phyloP scores from a whole-genome alignment of 108 stramenopile genomes.

The Fragilaria radians region DNA sequence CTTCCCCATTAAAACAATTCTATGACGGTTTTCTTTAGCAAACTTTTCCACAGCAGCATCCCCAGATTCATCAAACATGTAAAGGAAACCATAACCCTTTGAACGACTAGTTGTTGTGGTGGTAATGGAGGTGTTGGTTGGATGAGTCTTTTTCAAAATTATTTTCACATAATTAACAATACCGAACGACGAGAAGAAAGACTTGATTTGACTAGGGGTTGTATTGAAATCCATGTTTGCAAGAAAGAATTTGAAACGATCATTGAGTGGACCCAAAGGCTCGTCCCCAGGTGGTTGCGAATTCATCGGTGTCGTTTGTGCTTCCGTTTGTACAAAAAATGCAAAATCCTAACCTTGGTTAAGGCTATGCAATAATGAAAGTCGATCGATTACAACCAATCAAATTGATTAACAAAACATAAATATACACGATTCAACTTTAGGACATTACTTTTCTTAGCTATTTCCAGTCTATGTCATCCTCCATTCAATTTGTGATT shows the following conservation, averaged over 20 bases:
- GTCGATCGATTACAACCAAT: too few species aligned
- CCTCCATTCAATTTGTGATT: too few species aligned
- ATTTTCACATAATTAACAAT: conserved; percentile 37
- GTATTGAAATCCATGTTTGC: conserved; percentile 30
- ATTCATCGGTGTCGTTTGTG: too few species aligned
- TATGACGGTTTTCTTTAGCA: background rate
- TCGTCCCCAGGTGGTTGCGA: too few species aligned
- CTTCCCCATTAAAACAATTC: background rate
- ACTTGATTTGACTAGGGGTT: conserved; percentile 19
- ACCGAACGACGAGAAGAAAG: conserved; percentile 27
- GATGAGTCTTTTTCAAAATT: conserved; percentile 12
- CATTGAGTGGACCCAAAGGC: conserved; percentile 24
- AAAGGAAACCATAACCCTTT: conserved; percentile 38
- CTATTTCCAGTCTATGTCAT: too few species aligned
- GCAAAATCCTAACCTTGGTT: too few species aligned
- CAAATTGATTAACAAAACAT: too few species aligned
- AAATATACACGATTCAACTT: too few species aligned
- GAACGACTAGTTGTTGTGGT: conserved; percentile 5
- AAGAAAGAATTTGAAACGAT: conserved; percentile 32
- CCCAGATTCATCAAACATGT: conserved; percentile 26
- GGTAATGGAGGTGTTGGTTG: too few species aligned
- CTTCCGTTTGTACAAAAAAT: too few species aligned
- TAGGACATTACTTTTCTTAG: too few species aligned
- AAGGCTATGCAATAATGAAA: too few species aligned
- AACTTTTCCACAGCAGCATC: conserved; percentile 17